phyloP scores from a whole-genome alignment of 805 yeast species.

The Candida namnaoensis region DNA sequence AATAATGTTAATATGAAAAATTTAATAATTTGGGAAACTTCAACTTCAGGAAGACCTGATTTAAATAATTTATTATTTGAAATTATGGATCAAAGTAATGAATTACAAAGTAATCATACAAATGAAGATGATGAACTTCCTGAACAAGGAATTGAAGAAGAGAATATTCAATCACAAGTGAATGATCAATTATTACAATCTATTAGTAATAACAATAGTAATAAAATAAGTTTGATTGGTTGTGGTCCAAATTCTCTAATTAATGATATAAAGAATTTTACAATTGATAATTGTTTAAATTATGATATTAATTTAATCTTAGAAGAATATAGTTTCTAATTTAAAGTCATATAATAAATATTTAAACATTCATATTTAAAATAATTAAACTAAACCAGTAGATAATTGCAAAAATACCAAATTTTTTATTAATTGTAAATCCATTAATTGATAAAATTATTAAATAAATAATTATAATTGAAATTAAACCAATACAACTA shows the following conservation, averaged over 20 bases:
- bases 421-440: conserved; percentile 14
- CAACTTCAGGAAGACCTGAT: conserved; percentile 11
- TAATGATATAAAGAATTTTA: conserved; percentile 13
- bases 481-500: conserved; percentile 13
- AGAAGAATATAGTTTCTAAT: neutral
- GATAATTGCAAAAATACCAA: conserved; percentile 15
- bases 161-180: too few species aligned
- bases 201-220: too few species aligned
- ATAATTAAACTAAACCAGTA: conserved; percentile 19
- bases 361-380: conserved; percentile 3
- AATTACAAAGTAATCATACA: conserved; percentile 2
- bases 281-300: conserved; percentile 2
- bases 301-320: neutral
- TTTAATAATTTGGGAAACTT: conserved; percentile 11
- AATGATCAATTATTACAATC: too few species aligned
- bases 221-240: conserved; percentile 3
- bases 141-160: too few species aligned
- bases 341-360: too few species aligned
- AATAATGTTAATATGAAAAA: neutral
- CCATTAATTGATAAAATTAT: conserved; percentile 13
- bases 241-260: conserved; percentile 17
- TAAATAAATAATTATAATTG: conserved; percentile 12
- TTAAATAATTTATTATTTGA: conserved; percentile 8
- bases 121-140: neutral
- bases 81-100: neutral